These are phyloP conservation scores for Laburnicola sp. DNA, from an alignment of 2,329 filamentous ascomycete genomes.

Conservation along the genomic window DNA sequence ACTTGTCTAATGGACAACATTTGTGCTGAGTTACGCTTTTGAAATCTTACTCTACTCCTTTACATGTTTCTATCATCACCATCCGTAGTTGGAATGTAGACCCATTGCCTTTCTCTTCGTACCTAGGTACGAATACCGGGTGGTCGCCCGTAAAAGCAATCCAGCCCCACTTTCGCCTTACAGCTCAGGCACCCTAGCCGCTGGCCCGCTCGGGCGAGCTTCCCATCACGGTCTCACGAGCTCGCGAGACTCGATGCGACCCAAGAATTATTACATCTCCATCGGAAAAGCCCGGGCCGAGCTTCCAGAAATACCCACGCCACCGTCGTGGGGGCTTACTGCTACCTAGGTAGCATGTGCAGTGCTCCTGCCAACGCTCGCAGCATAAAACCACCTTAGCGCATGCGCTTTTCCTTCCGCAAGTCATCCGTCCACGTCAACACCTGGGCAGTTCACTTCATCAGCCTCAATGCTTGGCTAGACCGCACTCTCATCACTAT, in stretches of 20 bases:
- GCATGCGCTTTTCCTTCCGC: not conserved
- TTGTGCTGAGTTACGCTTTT: too few species aligned
- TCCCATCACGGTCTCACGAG: not conserved
- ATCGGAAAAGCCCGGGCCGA: conserved; percentile 4
- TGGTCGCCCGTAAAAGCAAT: too few species aligned
- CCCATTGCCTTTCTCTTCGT: too few species aligned
- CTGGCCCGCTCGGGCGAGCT: too few species aligned
- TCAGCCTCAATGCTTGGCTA: conserved; percentile 2
- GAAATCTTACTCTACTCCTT: too few species aligned
- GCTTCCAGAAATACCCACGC: not conserved
- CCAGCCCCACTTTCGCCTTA: too few species aligned
- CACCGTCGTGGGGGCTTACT: too few species aligned
- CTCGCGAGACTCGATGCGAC: not conserved
- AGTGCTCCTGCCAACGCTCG: conserved; percentile 2
- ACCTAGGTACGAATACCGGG: too few species aligned
- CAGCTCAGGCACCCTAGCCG: too few species aligned
- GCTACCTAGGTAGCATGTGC: not conserved
- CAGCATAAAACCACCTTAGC: conserved; percentile 3
- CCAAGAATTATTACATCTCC: not conserved
- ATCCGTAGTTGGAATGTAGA: too few species aligned
- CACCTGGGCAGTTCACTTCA: not conserved
- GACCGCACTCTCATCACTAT: not conserved
- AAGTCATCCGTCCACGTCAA: conserved; percentile 8
- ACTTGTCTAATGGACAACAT: too few species aligned
- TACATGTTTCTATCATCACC: too few species aligned